Conservation (phyloP, 768 basidiomycete species). For the Boletales sp. region DNA sequence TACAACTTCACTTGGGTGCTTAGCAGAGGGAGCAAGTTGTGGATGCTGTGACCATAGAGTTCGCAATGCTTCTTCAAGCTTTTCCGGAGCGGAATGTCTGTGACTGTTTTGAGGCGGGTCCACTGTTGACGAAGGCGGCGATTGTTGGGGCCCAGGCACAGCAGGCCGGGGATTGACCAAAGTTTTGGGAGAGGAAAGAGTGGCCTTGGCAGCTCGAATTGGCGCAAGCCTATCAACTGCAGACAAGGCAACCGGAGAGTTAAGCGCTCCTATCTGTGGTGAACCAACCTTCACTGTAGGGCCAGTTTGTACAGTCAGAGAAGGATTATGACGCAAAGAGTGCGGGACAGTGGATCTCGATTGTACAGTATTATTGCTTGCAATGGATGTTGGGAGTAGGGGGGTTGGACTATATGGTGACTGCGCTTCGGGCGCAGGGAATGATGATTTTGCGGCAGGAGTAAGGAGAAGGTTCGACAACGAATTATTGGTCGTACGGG, state of each 20-base stretch:
- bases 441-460: not conserved
- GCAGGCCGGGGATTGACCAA: not conserved
- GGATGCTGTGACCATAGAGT: conserved; percentile 14
- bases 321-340: not conserved
- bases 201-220: conserved; percentile 31
- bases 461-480: conserved; percentile 7
- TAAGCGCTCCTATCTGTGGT: conserved; percentile 7
- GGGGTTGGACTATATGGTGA: not conserved
- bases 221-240: conserved; percentile 28
- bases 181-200: conserved; percentile 9
- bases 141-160: not conserved
- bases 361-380: not conserved
- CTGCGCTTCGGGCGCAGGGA: not conserved
- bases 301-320: conserved; percentile 10
- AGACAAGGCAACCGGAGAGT: conserved; percentile 4
- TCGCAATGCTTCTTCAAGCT: conserved; percentile 15
- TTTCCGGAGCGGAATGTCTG: not conserved
- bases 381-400: not conserved
- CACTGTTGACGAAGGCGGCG: not conserved
- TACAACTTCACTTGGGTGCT: not conserved
- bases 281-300: conserved; percentile 18
- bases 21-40: conserved; percentile 5
- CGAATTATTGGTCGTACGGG: conserved; percentile 20
- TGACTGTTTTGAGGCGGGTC: conserved; percentile 2
- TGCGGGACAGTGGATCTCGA: not conserved